Percentiles rank a stretch among this genome's conserved stretches.
Conservation (phyloP, 495 filamentous ascomycete species). For the Neurospora sp. region DNA sequence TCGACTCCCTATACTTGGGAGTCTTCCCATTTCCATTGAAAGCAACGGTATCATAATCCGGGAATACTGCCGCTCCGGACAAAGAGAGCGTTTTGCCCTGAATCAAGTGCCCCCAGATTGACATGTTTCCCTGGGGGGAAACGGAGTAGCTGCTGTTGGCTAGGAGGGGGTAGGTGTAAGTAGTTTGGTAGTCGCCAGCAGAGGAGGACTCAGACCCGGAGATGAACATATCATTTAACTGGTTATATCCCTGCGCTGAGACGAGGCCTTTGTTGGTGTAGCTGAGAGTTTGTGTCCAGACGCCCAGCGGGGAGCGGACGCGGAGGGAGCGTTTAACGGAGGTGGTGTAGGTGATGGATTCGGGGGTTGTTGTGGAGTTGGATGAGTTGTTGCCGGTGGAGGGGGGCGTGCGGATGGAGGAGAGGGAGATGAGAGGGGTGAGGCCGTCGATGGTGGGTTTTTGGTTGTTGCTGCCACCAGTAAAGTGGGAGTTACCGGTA, state of each 20-base stretch:
- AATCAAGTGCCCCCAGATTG: constrained; percentile 47
- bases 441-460: constrained; percentile 14
- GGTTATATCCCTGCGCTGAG: constrained; percentile 47
- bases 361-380: constrained; percentile 26
- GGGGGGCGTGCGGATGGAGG: constrained; percentile 27
- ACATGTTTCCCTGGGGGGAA: constrained; percentile 38
- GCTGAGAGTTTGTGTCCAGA: constrained; percentile 55
- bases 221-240: constrained; percentile 53
- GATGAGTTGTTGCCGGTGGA: constrained; percentile 28
- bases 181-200: constrained; percentile 27
- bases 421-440: constrained; percentile 20
- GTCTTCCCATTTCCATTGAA: constrained; percentile 16
- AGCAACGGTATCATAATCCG: constrained; percentile 26
- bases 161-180: constrained; percentile 55
- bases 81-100: constrained; percentile 48
- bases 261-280: constrained; percentile 52
- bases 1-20: constrained; percentile 26
- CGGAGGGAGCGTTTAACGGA: constrained; percentile 46
- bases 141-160: constrained; percentile 45
- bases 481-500: background rate
- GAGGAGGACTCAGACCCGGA: constrained; percentile 44
- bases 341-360: constrained; percentile 51
- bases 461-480: background rate
- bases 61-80: constrained; percentile 49
- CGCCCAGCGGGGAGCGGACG: constrained; percentile 40